Evolutionary conservation across 106 monocot genomes (phyloP).

Genomic region (Narthecium ossifragum): DNA sequence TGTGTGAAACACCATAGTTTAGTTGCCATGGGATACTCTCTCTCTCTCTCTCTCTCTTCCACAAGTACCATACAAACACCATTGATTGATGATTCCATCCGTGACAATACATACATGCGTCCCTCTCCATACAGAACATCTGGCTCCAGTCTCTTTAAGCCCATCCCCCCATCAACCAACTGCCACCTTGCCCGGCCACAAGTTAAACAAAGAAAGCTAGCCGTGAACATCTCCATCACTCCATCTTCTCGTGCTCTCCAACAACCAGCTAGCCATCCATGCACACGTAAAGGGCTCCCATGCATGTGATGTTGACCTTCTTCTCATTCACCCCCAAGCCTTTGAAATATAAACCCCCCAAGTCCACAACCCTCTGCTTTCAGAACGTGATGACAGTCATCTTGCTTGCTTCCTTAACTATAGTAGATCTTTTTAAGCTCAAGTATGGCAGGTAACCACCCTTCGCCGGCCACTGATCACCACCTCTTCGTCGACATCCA

Average conservation of each 20-base stretch:
- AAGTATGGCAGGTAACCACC: too few relatives aligned
- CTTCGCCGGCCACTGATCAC: too few relatives aligned
- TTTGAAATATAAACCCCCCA: neutral
- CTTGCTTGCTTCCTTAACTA: neutral
- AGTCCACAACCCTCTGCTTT: too few relatives aligned
- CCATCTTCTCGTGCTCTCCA: too few relatives aligned
- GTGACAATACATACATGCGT: neutral
- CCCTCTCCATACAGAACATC: constrained; percentile 1
- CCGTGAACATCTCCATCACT: neutral
- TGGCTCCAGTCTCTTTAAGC: neutral
- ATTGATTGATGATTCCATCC: constrained; percentile 1
- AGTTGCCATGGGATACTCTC: too few relatives aligned
- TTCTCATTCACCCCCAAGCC: too few relatives aligned
- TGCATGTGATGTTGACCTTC: neutral
- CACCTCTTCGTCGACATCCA: constrained; percentile 39
- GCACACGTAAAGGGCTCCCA: constrained; percentile 7
- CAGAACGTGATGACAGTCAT: neutral
- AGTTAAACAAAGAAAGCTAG: neutral
- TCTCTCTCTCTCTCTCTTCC: neutral
- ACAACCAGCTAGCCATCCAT: neutral
- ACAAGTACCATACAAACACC: neutral
- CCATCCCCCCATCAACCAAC: constrained; percentile 17
- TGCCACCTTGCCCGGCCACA: neutral
- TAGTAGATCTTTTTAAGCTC: too few relatives aligned
- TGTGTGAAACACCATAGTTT: too few relatives aligned